Base-by-base conservation (phyloP, 768 basidiomycete genomes). In the Fomitopsis pulvina region DNA sequence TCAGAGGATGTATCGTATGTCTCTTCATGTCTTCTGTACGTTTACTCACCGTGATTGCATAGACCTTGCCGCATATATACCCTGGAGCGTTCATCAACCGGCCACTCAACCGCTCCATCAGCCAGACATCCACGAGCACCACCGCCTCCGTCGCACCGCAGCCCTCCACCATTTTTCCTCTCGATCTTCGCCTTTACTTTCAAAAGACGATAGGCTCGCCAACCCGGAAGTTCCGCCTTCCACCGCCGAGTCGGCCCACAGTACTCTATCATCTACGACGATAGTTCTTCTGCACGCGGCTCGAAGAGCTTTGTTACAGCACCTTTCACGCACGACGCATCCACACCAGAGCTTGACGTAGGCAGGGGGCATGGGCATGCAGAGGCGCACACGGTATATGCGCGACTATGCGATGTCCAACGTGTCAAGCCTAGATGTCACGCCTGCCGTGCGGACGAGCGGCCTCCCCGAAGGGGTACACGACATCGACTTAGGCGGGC, bases 81-180 rank as follows among this genome's bases (percentile, higher is more conserved):
- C 63, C 29, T 54, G 72, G 74, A 8, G 68, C 80, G 0, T 87
- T 87, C 60, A 69, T 87, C 41, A 72, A 76, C 5, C 77, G 85
- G 2, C 80, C 78, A 10, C 64, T 86, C 50, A 87, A 85, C 58
- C 72, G 85, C 28, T 81, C 85, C 4, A 68, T 76, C 38, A 84
- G 82, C 22, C 73, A 83, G 51, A 77, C 75, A 1, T 86, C 84
- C 1, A 80, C 80, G 14, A 74, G 74, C 39, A 82, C 79, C 1
- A 66, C 67, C 12, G 58, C 58, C 12, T 75, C 61, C 2, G 55
- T 62, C 53, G 59, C 63, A 51, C 58, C 69, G 21, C 30, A 32
- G 16, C 71, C 67, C 3, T 79, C 81, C 0, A 66, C 64, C 18
- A 79, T 86, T 34, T 79, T 80, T 3, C 78, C 81, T 3, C 65